Percentiles rank a stretch among this genome's conserved stretches.
Conservation (phyloP, 352 stramenopile species). For the Phytophthora foliorum region DNA sequence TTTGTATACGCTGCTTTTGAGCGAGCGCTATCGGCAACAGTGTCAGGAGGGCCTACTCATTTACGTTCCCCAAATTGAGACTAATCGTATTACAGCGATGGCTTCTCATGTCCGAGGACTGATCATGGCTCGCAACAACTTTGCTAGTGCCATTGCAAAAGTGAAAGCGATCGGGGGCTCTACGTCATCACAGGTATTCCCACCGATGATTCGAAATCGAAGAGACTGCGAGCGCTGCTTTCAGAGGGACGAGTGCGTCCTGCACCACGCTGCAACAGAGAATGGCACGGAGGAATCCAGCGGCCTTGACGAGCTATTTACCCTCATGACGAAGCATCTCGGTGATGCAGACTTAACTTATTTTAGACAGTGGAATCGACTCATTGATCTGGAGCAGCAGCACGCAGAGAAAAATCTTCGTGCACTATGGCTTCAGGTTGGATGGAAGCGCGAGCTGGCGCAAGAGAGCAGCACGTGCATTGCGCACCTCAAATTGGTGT, state of each 20-base stretch:
- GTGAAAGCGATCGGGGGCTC: conserved; percentile 65
- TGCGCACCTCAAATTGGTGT: conserved; percentile 59
- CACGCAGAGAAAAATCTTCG: conserved; percentile 75
- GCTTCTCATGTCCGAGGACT: conserved; percentile 69
- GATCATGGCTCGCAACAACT: conserved; percentile 77
- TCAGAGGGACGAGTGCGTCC: conserved; percentile 84
- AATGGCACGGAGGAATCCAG: conserved; percentile 75
- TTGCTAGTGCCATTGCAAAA: conserved; percentile 66
- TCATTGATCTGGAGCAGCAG: conserved; percentile 84
- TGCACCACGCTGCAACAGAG: conserved; percentile 85
- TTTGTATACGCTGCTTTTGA: conserved; percentile 87
- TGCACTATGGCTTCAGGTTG: conserved; percentile 72
- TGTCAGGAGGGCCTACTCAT: conserved; percentile 76
- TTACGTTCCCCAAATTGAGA: conserved; percentile 78
- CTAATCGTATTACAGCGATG: conserved; percentile 70
- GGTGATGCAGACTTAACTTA: conserved; percentile 61
- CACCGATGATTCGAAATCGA: conserved; percentile 75
- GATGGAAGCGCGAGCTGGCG: conserved; percentile 62
- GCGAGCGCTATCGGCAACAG: conserved; percentile 75
- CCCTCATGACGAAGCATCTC: conserved; percentile 66
- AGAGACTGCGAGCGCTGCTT: conserved; percentile 86
- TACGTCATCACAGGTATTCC: conserved; percentile 62
- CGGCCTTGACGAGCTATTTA: conserved; percentile 76
- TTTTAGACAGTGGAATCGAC: conserved; percentile 77
- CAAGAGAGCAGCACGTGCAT: conserved; percentile 68